A percentile compares a stretch with the other conserved stretches of the same genome.
phyloP scores from a whole-genome alignment of 1,284 basidiomycete genomes.

The Papiliotrema nemorosa region DNA sequence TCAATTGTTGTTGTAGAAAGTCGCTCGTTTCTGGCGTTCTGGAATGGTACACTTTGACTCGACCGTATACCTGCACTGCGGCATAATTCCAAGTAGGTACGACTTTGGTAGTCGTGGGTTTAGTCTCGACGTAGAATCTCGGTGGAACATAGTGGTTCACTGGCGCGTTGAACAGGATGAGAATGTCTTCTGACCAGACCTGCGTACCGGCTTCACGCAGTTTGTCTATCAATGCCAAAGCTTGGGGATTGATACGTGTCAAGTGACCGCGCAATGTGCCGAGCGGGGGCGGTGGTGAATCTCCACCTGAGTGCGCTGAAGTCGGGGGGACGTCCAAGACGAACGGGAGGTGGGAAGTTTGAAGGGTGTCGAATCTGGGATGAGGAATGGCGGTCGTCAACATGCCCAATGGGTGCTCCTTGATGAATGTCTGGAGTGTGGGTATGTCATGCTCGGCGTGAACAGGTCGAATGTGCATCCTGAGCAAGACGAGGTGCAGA shows the following conservation, averaged over 20 bases:
- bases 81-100: conserved; percentile 50
- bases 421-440: conserved; percentile 48
- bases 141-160: conserved; percentile 46
- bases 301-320: background rate
- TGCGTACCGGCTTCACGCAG: background rate
- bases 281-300: background rate
- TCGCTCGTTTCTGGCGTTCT: conserved; percentile 12
- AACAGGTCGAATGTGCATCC: conserved; percentile 52
- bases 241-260: conserved; percentile 46
- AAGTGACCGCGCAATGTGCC: conserved; percentile 42
- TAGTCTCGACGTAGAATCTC: conserved; percentile 43
- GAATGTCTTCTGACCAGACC: conserved; percentile 36
- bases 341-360: conserved; percentile 52
- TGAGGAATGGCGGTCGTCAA: conserved; percentile 49
- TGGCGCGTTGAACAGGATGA: conserved; percentile 45
- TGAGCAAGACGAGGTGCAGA: conserved; percentile 10
- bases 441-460: conserved; percentile 50
- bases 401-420: conserved; percentile 49
- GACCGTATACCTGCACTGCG: conserved; percentile 48
- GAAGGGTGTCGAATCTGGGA: conserved; percentile 37
- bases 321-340: conserved; percentile 43
- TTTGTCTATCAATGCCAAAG: conserved; percentile 31
- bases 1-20: conserved; percentile 37
- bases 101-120: conserved; percentile 44
- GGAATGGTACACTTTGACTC: conserved; percentile 26